A percentile compares a stretch with the other conserved stretches of the same genome.
Conservation (phyloP, 2,329 filamentous ascomycete species). For the Penicillium italicum region DNA sequence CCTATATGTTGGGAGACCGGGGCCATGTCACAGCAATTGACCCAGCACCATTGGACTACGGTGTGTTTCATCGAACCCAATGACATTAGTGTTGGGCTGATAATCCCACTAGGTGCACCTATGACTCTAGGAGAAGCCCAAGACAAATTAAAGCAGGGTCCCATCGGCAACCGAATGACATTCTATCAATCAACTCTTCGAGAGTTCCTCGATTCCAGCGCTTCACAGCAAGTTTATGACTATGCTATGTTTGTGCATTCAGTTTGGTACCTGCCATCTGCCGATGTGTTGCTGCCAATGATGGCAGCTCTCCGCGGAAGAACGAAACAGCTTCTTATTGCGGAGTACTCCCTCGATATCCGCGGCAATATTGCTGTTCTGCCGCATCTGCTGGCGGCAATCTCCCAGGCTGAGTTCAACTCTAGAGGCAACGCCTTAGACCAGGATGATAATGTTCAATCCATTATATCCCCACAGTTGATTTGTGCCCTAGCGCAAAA, state of each 20-base stretch:
- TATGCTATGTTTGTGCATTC: background rate
- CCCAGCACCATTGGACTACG: background rate
- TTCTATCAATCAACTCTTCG: background rate
- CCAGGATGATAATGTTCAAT: background rate
- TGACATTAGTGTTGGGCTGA: background rate
- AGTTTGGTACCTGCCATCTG: background rate
- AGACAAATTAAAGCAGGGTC: background rate
- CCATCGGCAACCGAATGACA: background rate
- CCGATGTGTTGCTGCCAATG: background rate
- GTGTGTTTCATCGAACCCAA: background rate
- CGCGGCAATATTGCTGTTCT: background rate
- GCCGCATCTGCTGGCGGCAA: background rate
- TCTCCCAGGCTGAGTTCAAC: background rate
- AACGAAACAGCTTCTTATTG: background rate
- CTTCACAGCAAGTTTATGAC: background rate
- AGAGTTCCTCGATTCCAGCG: background rate
- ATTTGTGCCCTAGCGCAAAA: background rate
- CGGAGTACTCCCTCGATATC: background rate
- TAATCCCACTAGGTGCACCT: background rate
- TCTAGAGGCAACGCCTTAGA: background rate
- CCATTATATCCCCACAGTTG: background rate
- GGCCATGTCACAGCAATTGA: background rate
- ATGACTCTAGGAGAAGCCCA: background rate
- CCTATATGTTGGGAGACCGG: background rate
- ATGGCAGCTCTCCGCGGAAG: background rate